Evolutionary conservation across 169 alveolate genomes (phyloP), one percentile per base, ranked within the genome.

Genomic region (Plasmodium chabaudi): DNA sequence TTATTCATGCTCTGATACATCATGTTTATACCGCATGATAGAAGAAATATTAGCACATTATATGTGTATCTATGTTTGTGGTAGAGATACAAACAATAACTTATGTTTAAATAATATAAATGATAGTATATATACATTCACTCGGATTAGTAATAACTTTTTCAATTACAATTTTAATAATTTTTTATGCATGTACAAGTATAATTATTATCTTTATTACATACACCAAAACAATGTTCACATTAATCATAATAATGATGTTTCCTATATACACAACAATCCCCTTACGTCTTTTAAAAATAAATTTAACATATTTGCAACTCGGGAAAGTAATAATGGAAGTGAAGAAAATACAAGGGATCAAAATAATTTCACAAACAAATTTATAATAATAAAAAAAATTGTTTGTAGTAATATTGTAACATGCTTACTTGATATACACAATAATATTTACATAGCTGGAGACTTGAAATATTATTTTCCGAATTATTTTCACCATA

Each of bases 21-120:
- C 88, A 25, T 75, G 77, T 34, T 63, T 75, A 34, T 61, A 42
- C 65, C 88, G 75, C 7, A 75, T 75, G 77, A 75, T 75, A 75
- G 72, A 75, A 63, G 88, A 75, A 75, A 75, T 75, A 64, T 69
- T 75, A 57, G 88, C 73, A 75, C 70, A 75, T 55, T 75, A 75
- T 23, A 75, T 75, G 88, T 75, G 88, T 39, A 75, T 75, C 67
- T 75, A 75, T 75, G 88, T 75, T 27, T 61, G 88, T 63, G 88
- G 88, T 12, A 75, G 88, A 75, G 88, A 75, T 42, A 75, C 88
- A 61, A 75, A 75, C 55, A 75, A 75, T 75, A 75, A 75, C 71
- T 63, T 75, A 9, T 75, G 88, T 56, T 13, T 75, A 63, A 75
- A 75, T 75, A 47, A 75, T 23, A 75, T 75, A 63, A 75, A 75